A percentile compares a stretch with the other conserved stretches of the same genome.
Conservation (phyloP, 1,139 yeast species). For the Magnusiomyces suaveolens region DNA sequence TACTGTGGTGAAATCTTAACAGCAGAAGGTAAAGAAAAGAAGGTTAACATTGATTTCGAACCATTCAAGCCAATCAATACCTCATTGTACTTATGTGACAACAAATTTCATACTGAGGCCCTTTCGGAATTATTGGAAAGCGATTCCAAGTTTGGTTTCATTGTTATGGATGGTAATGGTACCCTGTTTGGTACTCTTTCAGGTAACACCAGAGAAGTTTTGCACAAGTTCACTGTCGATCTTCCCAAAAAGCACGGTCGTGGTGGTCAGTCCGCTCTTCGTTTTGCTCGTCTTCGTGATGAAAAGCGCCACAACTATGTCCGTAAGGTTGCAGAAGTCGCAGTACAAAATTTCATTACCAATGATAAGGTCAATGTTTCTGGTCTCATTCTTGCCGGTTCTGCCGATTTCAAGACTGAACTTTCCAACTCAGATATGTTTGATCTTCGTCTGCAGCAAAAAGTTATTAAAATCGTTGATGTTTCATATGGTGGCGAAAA, state of each 20-base stretch:
- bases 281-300: conserved; percentile 97
- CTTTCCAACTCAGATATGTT: conserved; percentile 86
- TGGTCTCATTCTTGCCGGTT: conserved; percentile 94
- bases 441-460: conserved; percentile 77
- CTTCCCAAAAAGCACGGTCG: conserved; percentile 99
- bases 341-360: conserved; percentile 91
- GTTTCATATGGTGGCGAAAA: conserved; percentile 98
- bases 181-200: conserved; percentile 91
- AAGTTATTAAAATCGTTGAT: conserved; percentile 87
- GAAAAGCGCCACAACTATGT: conserved; percentile 98
- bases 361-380: conserved; percentile 87
- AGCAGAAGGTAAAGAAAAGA: conserved; percentile 94
- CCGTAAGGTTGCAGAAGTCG: conserved; percentile 95
- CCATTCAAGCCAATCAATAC: conserved; percentile 98
- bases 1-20: conserved; percentile 98
- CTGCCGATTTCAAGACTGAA: conserved; percentile 96
- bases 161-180: conserved; percentile 99
- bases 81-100: conserved; percentile 89
- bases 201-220: conserved; percentile 92
- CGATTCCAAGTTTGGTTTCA: conserved; percentile 93
- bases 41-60: conserved; percentile 87
- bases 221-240: conserved; percentile 94
- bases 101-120: conserved; percentile 96
- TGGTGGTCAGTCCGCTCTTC: conserved; percentile 99
- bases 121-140: conserved; percentile 85